Percentiles rank a stretch among this genome's conserved stretches.
Evolutionary conservation across 2,329 filamentous ascomycete genomes (phyloP).

Genomic region (Onygena corvina): DNA sequence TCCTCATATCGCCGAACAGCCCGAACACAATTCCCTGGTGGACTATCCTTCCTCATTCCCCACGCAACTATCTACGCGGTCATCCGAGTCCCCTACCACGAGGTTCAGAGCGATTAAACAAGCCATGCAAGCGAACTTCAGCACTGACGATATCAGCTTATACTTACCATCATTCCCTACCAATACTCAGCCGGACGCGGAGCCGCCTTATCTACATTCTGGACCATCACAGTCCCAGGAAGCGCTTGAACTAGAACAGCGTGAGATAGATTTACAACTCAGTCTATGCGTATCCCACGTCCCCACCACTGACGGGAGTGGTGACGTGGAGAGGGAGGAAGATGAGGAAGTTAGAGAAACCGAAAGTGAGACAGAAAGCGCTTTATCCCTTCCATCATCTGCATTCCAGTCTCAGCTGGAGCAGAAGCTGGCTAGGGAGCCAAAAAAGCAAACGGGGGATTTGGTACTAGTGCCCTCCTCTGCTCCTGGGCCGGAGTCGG

Average conservation of each 20-base stretch:
- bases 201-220: neutral
- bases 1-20: neutral
- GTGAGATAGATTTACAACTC: neutral
- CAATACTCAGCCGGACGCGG: neutral
- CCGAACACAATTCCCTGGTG: neutral
- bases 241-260: neutral
- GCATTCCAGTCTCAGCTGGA: conserved; percentile 18
- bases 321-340: neutral
- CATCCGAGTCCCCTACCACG: conserved; percentile 6
- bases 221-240: neutral
- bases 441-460: neutral
- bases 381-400: conserved; percentile 21
- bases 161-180: conserved; percentile 6
- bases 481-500: conserved; percentile 6
- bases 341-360: neutral
- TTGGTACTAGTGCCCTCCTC: neutral
- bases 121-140: conserved; percentile 12
- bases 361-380: conserved; percentile 10
- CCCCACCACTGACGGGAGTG: neutral
- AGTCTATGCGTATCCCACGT: neutral
- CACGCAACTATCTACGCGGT: neutral
- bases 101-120: conserved; percentile 14
- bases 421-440: neutral
- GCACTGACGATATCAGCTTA: conserved; percentile 13
- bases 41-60: conserved; percentile 6